Conservation (phyloP, 2,329 filamentous ascomycete genomes). For the Fusarium sp. region DNA sequence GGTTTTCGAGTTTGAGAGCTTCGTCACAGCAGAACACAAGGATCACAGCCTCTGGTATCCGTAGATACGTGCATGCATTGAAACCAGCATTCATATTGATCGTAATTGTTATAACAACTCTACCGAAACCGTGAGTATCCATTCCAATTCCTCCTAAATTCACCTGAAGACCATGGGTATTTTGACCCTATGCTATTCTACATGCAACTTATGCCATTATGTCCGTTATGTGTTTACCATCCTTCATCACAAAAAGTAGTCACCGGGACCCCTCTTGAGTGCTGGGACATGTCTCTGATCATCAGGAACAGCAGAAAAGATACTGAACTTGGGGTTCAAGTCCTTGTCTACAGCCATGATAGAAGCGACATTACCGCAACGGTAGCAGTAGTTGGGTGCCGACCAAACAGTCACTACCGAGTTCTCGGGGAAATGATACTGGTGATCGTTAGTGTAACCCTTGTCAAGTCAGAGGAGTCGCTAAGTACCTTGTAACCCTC, state of each 20-base stretch:
- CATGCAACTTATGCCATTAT: constrained; percentile 51
- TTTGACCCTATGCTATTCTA: constrained; percentile 58
- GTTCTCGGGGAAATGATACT: constrained; percentile 95
- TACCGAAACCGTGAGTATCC: constrained; percentile 44
- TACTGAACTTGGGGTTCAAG: constrained; percentile 90
- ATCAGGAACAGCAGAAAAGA: constrained; percentile 90
- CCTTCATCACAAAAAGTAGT: constrained; percentile 73
- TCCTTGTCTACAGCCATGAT: constrained; percentile 93
- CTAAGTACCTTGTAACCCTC: constrained; percentile 90
- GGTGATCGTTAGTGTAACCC: constrained; percentile 45
- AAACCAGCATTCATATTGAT: constrained; percentile 13
- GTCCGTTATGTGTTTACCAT: constrained; percentile 44
- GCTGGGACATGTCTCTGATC: constrained; percentile 84
- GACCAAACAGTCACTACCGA: constrained; percentile 99
- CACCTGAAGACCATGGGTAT: constrained; percentile 55
- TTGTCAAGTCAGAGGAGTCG: not conserved
- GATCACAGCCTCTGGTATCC: not conserved
- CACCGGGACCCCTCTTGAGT: constrained; percentile 73
- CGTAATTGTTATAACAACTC: constrained; percentile 40
- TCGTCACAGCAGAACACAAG: not conserved
- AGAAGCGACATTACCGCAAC: constrained; percentile 95
- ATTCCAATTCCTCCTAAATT: constrained; percentile 45
- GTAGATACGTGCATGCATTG: not conserved
- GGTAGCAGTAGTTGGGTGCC: constrained; percentile 94
- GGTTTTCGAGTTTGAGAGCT: not conserved